These are phyloP conservation scores for Magnaporthales sp. DNA, from an alignment of 2,329 filamentous ascomycete genomes.

Conservation along the genomic window DNA sequence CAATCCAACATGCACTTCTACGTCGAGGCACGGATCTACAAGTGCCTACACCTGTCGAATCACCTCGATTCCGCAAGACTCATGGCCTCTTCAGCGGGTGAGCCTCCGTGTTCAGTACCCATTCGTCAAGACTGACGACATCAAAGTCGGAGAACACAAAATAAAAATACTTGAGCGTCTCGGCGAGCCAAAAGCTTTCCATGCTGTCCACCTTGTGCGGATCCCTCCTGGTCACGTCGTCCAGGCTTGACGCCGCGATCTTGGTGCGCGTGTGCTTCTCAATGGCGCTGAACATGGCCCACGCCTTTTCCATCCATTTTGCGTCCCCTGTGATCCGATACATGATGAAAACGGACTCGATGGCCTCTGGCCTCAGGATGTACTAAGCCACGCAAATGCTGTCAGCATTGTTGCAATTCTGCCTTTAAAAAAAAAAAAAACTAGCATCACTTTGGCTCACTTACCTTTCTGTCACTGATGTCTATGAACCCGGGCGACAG, in stretches of 20 bases:
- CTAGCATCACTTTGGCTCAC: neutral
- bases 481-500: conserved; percentile 47
- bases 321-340: conserved; percentile 63
- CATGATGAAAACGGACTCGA: conserved; percentile 73
- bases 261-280: conserved; percentile 50
- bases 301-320: conserved; percentile 59
- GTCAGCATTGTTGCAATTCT: neutral
- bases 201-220: conserved; percentile 47
- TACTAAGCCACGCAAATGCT: conserved; percentile 27
- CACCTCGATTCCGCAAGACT: neutral
- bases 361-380: conserved; percentile 66
- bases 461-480: conserved; percentile 37
- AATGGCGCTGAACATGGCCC: conserved; percentile 64
- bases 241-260: conserved; percentile 56
- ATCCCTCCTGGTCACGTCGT: conserved; percentile 48
- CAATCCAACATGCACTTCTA: neutral
- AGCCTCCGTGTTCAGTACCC: conserved; percentile 51
- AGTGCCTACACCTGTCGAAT: neutral
- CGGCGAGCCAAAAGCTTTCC: conserved; percentile 69
- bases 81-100: conserved; percentile 34
- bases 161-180: conserved; percentile 61
- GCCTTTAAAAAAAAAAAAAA: neutral
- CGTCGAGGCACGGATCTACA: neutral
- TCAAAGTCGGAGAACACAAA: conserved; percentile 52
- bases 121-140: conserved; percentile 51